Percentiles rank a stretch among this genome's conserved stretches.
Conservation (phyloP, 345 rosid genomes). For the Dimocarpus longan region DNA sequence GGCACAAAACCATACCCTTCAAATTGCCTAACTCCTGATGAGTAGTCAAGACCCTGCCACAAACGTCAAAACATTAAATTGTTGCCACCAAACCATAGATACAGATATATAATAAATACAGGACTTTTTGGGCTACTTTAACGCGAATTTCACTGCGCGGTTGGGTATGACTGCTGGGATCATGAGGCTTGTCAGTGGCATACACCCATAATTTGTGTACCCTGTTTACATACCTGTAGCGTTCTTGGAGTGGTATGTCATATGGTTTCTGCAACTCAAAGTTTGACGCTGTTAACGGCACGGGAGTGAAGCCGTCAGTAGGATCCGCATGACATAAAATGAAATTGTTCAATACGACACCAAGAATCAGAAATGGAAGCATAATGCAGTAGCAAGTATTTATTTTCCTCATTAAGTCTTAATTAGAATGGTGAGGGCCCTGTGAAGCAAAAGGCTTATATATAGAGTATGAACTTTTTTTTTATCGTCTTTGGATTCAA, state of each 20-base stretch:
- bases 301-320: constrained; percentile 30
- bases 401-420: neutral
- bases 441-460: neutral
- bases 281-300: constrained; percentile 29
- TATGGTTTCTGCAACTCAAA: constrained; percentile 41
- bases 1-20: constrained; percentile 48
- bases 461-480: too few species aligned
- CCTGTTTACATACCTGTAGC: constrained; percentile 38
- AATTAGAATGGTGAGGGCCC: neutral
- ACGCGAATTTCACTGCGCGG: constrained; percentile 45
- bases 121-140: constrained; percentile 7
- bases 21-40: constrained; percentile 49
- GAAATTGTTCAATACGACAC: neutral
- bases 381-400: neutral
- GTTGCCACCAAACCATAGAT: too few species aligned
- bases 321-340: constrained; percentile 27
- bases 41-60: constrained; percentile 37
- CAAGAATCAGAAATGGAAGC: neutral
- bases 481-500: too few species aligned
- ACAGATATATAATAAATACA: neutral
- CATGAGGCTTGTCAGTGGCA: constrained; percentile 46
- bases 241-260: constrained; percentile 25
- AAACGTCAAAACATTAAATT: neutral
- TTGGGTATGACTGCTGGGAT: constrained; percentile 37
- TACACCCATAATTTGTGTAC: constrained; percentile 37